Conservation (phyloP, 2,329 filamentous ascomycete genomes). For the Ophiostoma australiae region DNA sequence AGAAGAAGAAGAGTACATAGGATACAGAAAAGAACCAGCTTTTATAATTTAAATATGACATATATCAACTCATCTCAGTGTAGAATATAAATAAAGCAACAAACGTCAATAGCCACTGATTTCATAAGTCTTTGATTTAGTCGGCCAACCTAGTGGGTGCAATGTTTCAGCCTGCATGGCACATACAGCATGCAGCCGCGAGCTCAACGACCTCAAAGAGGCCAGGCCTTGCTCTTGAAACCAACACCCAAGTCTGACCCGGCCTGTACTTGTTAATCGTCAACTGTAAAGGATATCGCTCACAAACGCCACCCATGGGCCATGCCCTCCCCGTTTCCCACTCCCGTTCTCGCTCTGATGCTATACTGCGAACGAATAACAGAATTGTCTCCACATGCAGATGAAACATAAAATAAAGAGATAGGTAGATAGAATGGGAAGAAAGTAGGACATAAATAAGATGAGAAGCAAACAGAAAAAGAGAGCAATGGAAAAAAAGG, state of each 20-base stretch:
- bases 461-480: too few relatives aligned
- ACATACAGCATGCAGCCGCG: not conserved
- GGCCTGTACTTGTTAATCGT: not conserved
- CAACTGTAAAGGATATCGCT: not conserved
- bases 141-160: not conserved
- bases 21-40: not conserved
- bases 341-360: not conserved
- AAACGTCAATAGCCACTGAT: not conserved
- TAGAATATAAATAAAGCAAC: not conserved
- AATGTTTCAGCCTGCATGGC: not conserved
- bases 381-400: not conserved
- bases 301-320: constrained; percentile 4
- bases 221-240: not conserved
- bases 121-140: not conserved
- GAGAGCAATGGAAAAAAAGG: not conserved
- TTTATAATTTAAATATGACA: not conserved
- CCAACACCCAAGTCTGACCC: not conserved
- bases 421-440: not conserved
- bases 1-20: not conserved
- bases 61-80: not conserved
- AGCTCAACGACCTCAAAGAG: not conserved
- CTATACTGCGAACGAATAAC: constrained; percentile 3
- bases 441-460: not conserved
- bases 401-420: not conserved
- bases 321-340: not conserved